Evolutionary conservation across 2,329 filamentous ascomycete genomes (phyloP).

Genomic region (Cordyceps javanica): DNA sequence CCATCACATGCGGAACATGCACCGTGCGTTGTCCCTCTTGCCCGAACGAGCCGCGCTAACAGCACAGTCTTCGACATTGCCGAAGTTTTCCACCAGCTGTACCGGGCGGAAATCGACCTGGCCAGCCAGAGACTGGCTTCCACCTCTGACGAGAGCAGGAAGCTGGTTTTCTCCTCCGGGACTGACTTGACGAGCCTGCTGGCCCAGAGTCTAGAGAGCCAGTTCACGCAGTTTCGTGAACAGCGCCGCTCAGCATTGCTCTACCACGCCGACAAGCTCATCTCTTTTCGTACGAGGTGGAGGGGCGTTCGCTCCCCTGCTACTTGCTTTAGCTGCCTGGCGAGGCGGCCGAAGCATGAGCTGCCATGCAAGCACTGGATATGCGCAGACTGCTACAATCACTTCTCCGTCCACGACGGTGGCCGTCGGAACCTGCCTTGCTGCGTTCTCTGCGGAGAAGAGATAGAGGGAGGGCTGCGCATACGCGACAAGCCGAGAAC

Average conservation of each 20-base stretch:
- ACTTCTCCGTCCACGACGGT: not conserved
- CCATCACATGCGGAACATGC: not conserved
- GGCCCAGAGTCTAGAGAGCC: not conserved
- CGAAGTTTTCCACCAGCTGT: not conserved
- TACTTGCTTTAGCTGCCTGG: not conserved
- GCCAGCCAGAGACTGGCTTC: not conserved
- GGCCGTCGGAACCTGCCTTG: not conserved
- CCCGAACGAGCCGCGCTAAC: not conserved
- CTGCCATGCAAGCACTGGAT: not conserved
- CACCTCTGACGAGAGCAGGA: not conserved
- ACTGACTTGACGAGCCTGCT: not conserved
- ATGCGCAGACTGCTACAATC: not conserved
- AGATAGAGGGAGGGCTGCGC: not conserved
- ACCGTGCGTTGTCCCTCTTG: not conserved
- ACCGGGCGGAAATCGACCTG: not conserved
- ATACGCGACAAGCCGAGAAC: not conserved
- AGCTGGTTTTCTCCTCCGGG: not conserved
- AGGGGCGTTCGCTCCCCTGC: not conserved
- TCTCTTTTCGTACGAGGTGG: not conserved
- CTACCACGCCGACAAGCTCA: not conserved
- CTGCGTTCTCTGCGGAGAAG: not conserved
- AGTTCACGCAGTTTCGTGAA: not conserved
- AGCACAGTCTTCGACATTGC: not conserved
- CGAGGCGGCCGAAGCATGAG: not conserved
- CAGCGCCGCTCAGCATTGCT: not conserved